A percentile compares a stretch with the other conserved stretches of the same genome.
Evolutionary conservation across 805 yeast genomes (phyloP).

Genomic region (Wickerhamiella allomyrinae): DNA sequence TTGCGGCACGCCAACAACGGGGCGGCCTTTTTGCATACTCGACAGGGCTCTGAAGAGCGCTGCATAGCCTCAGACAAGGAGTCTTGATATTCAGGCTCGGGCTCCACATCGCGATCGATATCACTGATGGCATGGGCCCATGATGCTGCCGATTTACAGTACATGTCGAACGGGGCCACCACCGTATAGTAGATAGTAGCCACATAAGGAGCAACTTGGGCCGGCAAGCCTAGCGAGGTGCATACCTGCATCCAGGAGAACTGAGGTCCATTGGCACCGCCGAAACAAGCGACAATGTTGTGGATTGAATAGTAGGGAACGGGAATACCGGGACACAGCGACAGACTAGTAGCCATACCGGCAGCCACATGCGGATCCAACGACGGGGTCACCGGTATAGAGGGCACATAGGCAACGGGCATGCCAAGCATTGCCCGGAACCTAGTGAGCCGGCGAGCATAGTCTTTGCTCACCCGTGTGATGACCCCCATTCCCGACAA

Average conservation of each 20-base stretch:
- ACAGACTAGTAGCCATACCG: neutral
- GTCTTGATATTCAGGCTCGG: neutral
- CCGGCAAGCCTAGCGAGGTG: neutral
- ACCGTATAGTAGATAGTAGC: neutral
- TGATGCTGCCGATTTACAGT: neutral
- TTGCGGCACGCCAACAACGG: neutral
- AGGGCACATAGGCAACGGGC: conserved; percentile 12
- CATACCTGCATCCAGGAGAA: neutral
- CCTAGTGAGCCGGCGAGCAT: neutral
- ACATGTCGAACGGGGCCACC: neutral
- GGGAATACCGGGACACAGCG: neutral
- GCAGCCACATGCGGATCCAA: neutral
- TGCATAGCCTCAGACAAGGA: neutral
- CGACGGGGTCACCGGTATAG: neutral
- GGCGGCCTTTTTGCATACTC: neutral
- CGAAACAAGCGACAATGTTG: neutral
- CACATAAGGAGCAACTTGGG: neutral
- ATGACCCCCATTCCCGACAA: conserved; percentile 25
- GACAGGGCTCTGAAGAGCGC: neutral
- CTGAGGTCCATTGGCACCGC: neutral
- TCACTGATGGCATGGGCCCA: neutral
- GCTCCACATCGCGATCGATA: neutral
- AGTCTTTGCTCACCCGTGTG: conserved; percentile 21
- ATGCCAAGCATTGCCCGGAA: neutral
- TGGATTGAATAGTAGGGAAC: neutral